Evolutionary conservation across 2,329 filamentous ascomycete genomes (phyloP).

Genomic region (Orbilia quercus): DNA sequence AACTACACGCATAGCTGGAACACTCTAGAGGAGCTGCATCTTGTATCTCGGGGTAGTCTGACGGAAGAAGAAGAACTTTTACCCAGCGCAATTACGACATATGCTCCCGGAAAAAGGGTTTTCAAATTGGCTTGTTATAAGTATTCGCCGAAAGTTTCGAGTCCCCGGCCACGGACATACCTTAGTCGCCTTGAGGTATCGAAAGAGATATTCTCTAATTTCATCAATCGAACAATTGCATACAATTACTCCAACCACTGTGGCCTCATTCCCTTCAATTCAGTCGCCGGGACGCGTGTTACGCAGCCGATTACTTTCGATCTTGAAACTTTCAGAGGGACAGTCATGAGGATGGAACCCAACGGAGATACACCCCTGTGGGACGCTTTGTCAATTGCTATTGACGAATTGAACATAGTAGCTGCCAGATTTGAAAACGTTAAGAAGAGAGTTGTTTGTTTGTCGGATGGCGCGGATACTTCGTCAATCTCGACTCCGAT

Average conservation of each 20-base stretch:
- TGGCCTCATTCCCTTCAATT: conserved; percentile 61
- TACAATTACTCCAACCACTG: conserved; percentile 63
- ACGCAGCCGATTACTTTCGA: conserved; percentile 61
- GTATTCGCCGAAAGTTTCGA: conserved; percentile 29
- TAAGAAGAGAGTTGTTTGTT: conserved; percentile 61
- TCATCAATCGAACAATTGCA: conserved; percentile 63
- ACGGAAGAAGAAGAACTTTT: neutral
- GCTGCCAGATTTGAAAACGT: conserved; percentile 61
- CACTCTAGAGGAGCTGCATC: neutral
- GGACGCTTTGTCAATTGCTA: conserved; percentile 62
- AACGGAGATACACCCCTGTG: conserved; percentile 62
- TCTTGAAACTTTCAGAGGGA: conserved; percentile 63
- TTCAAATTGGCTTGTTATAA: conserved; percentile 58
- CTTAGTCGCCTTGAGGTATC: conserved; percentile 61
- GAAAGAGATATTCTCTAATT: conserved; percentile 63
- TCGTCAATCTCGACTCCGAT: conserved; percentile 59
- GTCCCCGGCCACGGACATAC: neutral
- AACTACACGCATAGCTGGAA: conserved; percentile 19
- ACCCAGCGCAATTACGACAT: neutral
- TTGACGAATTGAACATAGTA: conserved; percentile 61
- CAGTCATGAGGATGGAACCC: conserved; percentile 60
- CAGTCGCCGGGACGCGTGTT: conserved; percentile 58
- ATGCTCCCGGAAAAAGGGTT: neutral
- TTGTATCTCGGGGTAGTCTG: neutral
- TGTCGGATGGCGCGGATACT: conserved; percentile 63